Conservation (phyloP, 2,329 filamentous ascomycete genomes). For the Arthrobotrys sinensis region DNA sequence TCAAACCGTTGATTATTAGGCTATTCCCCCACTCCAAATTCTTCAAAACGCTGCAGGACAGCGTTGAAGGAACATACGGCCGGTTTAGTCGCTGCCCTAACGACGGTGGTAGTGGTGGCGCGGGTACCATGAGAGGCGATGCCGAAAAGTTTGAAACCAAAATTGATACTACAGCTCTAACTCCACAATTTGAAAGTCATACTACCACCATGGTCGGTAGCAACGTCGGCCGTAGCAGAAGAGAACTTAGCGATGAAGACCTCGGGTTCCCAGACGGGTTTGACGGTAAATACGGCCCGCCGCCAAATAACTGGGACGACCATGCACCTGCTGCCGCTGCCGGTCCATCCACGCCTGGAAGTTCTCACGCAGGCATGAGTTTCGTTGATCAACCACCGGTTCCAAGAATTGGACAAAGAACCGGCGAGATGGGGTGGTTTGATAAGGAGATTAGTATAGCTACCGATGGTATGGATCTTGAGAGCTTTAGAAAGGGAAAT, state of each 20-base stretch:
- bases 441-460: slow-evolving; percentile 48
- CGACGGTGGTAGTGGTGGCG: background rate
- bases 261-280: slow-evolving; percentile 50
- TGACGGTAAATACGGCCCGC: slow-evolving; percentile 41
- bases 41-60: slow-evolving; percentile 13
- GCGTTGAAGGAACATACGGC: slow-evolving; percentile 3
- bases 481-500: slow-evolving; percentile 49
- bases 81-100: background rate
- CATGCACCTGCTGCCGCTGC: slow-evolving; percentile 16
- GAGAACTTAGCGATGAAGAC: slow-evolving; percentile 39
- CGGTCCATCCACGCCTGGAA: background rate
- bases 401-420: background rate
- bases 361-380: background rate
- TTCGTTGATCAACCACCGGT: background rate
- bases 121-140: background rate
- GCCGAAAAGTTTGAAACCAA: slow-evolving; percentile 16
- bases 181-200: slow-evolving; percentile 8
- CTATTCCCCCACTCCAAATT: slow-evolving; percentile 34
- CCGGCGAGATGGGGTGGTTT: slow-evolving; percentile 35
- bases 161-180: background rate
- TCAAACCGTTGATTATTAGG: slow-evolving; percentile 51
- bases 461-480: slow-evolving; percentile 30
- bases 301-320: slow-evolving; percentile 37
- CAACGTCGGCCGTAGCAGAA: slow-evolving; percentile 11
- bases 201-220: slow-evolving; percentile 17